These are phyloP conservation scores for Phytophthora idaei DNA, from an alignment of 352 stramenopile species.

Conservation along the genomic window DNA sequence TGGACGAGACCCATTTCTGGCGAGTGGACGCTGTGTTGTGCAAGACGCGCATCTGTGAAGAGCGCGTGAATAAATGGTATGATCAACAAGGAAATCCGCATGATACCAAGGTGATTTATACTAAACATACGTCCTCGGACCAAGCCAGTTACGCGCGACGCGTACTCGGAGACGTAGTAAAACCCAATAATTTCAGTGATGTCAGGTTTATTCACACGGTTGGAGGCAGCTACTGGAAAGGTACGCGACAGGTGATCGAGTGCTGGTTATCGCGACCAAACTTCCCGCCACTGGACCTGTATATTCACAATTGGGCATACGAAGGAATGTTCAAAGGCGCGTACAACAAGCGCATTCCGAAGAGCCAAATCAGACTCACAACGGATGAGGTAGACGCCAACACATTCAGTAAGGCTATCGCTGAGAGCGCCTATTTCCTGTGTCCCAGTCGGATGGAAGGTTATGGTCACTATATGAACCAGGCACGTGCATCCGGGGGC, in stretches of 20 bases:
- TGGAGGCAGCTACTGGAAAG: slow-evolving; percentile 52
- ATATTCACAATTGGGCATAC: slow-evolving; percentile 50
- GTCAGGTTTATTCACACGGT: slow-evolving; percentile 48
- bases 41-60: slow-evolving; percentile 54
- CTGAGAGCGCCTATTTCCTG: slow-evolving; percentile 55
- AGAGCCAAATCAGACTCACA: slow-evolving; percentile 39
- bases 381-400: slow-evolving; percentile 39
- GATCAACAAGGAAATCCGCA: slow-evolving; percentile 59
- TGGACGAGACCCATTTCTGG: slow-evolving; percentile 46
- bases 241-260: slow-evolving; percentile 53
- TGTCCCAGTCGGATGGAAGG: slow-evolving; percentile 70
- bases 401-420: slow-evolving; percentile 48
- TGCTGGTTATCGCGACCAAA: slow-evolving; percentile 61
- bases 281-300: slow-evolving; percentile 56
- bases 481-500: slow-evolving; percentile 53
- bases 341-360: slow-evolving; percentile 37
- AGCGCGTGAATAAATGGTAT: slow-evolving; percentile 55
- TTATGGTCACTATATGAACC: slow-evolving; percentile 77
- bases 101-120: slow-evolving; percentile 55
- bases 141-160: slow-evolving; percentile 42
- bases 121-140: slow-evolving; percentile 62
- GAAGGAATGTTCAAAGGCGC: slow-evolving; percentile 40
- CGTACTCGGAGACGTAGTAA: slow-evolving; percentile 28
- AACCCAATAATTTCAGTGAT: slow-evolving; percentile 46
- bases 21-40: slow-evolving; percentile 47